Base-by-base conservation (phyloP, 352 stramenopile genomes). In the Phytophthora macrochlamydospora region DNA sequence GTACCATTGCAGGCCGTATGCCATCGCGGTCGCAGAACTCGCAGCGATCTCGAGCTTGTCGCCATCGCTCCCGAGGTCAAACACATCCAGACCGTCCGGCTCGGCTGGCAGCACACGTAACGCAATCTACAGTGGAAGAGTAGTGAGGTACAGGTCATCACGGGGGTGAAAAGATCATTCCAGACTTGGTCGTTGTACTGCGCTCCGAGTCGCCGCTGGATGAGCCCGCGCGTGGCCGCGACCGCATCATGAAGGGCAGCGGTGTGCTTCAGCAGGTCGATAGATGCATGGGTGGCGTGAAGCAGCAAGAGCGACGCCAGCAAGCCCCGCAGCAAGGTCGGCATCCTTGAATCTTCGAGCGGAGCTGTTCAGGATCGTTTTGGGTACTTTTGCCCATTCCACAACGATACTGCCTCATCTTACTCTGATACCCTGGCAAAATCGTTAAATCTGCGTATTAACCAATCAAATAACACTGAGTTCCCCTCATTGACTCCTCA, bases 1-100 rank as follows among this genome's bases (percentile, higher is more conserved):
- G 59, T 92, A 94, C 83, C 81, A 91, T 51, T 94, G 83, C 29
- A 94, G 62, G 11, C 72, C 83, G 59, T 89, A 94, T 29, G 81
- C 70, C 66, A 92, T 86, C 43, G 85, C 80, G 4, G 82, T 92
- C 14, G 70, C 85, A 31, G 79, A 81, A 49, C 62, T 87, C 24
- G 68, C 79, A 0, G 75, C 65, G 58, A 93, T 76, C 59, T 90
- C 64, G 30, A 91, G 62, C 51, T 87, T 89, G 49, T 78, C 62
- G 12, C 57, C 76, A 2, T 65, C 68, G 8, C 59, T 75, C 2
- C 70, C 71, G 14, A 94, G 65, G 60, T 92, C 81, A 51, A 89
- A 89, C 59, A 87, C 78, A 33, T 94, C 85, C 57, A 91, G 58
- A 0, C 71, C 78, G 49, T 89, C 79, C 0, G 44, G 32, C 0